Conservation (phyloP, 495 filamentous ascomycete species). For the Aspergillus haitiensis region DNA sequence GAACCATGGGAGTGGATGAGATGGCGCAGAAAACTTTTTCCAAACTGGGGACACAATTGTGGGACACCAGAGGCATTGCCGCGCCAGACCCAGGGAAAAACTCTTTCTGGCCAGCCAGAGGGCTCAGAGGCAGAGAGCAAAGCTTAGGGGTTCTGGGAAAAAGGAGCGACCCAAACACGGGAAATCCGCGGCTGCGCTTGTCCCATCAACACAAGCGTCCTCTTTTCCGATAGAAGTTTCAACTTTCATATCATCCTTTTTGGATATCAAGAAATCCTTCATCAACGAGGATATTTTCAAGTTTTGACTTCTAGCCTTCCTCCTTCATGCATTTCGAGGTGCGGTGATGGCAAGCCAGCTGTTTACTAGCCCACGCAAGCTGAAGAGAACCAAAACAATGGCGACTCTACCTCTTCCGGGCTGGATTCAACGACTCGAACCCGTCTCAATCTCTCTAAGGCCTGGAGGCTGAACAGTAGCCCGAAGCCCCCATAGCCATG, state of each 20-base stretch:
- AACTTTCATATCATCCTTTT: neutral
- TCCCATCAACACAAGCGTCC: conserved; percentile 19
- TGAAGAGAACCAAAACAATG: too few relatives aligned
- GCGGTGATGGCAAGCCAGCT: too few relatives aligned
- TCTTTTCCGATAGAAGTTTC: neutral
- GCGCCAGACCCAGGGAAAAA: conserved; percentile 23
- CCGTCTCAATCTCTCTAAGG: too few relatives aligned
- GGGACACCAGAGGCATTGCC: conserved; percentile 26
- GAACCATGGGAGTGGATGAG: conserved; percentile 49
- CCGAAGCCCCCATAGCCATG: too few relatives aligned
- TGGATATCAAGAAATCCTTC: neutral
- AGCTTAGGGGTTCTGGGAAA: conserved; percentile 16
- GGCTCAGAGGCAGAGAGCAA: conserved; percentile 11
- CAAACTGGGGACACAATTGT: conserved; percentile 19
- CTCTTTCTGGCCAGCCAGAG: conserved; percentile 12
- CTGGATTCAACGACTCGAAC: too few relatives aligned
- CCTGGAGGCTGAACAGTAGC: too few relatives aligned
- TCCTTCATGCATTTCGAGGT: too few relatives aligned
- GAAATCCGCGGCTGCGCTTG: conserved; percentile 30
- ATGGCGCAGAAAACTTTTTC: conserved; percentile 36
- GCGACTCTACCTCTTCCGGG: too few relatives aligned
- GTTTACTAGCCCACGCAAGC: too few relatives aligned
- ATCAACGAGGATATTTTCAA: neutral
- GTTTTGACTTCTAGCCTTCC: too few relatives aligned
- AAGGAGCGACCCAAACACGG: conserved; percentile 23